Percentiles rank a stretch among this genome's conserved stretches.
These are phyloP conservation scores for Candida pseudoviswanathii DNA, from an alignment of 1,139 yeast genomes.

Conservation along the genomic window DNA sequence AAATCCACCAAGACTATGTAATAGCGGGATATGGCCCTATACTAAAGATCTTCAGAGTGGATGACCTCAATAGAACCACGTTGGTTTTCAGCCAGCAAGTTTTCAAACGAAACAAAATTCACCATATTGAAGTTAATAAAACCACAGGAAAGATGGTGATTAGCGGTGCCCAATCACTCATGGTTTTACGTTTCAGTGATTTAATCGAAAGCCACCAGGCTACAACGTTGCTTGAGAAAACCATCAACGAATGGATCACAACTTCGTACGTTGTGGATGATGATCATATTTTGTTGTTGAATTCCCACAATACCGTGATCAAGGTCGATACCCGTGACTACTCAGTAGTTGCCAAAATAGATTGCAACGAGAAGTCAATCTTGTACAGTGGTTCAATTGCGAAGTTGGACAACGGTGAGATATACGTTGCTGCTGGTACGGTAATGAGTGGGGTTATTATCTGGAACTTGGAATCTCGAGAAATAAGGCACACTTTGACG, in stretches of 20 bases:
- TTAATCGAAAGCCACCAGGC: slow-evolving; percentile 17
- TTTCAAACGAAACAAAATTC: slow-evolving; percentile 75
- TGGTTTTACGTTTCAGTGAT: slow-evolving; percentile 34
- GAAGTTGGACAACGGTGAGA: slow-evolving; percentile 41
- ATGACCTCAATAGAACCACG: slow-evolving; percentile 30
- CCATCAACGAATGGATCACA: slow-evolving; percentile 78
- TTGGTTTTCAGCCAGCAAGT: slow-evolving; percentile 46
- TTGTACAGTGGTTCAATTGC: slow-evolving; percentile 82
- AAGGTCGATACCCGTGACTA: slow-evolving; percentile 37
- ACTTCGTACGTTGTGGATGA: slow-evolving; percentile 52
- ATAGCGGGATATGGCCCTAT: slow-evolving; percentile 79
- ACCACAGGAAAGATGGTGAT: slow-evolving; percentile 40
- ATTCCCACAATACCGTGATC: slow-evolving; percentile 79
- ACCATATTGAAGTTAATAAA: slow-evolving; percentile 56
- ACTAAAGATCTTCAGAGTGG: slow-evolving; percentile 54
- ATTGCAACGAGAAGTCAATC: slow-evolving; percentile 76
- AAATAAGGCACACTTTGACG: slow-evolving; percentile 55
- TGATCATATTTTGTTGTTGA: slow-evolving; percentile 52
- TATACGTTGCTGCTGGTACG: slow-evolving; percentile 82
- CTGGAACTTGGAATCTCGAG: slow-evolving; percentile 60
- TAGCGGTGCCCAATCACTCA: slow-evolving; percentile 77
- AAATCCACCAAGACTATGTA: slow-evolving; percentile 41
- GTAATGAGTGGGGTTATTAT: slow-evolving; percentile 85
- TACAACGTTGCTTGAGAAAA: slow-evolving; percentile 38
- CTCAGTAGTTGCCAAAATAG: slow-evolving; percentile 40